Evolutionary conservation across 176 grass and related monocot genomes (phyloP).

Genomic region (Avena eriantha): DNA sequence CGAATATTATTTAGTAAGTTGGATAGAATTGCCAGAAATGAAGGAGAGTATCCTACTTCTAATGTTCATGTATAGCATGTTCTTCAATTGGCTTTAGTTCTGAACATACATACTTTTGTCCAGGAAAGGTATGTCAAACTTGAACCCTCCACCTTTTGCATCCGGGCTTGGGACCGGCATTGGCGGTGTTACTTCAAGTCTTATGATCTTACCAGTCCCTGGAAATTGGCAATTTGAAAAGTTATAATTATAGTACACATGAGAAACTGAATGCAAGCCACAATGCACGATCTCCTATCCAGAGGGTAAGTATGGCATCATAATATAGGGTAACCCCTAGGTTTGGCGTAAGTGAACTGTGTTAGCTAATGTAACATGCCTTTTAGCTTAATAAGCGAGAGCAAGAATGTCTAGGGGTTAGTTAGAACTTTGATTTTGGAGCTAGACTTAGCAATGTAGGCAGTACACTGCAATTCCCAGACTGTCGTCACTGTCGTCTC

Average conservation of each 20-base stretch:
- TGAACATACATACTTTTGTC: conserved; percentile 1
- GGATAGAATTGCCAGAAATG: conserved; percentile 5
- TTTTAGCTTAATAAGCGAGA: conserved; percentile 7
- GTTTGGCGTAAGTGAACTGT: not conserved
- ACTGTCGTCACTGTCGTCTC: not conserved
- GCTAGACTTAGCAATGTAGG: not conserved
- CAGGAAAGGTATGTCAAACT: conserved; percentile 10
- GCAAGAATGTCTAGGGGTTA: conserved; percentile 1
- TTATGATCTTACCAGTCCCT: conserved; percentile 6
- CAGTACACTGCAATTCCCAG: not conserved
- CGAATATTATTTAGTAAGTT: not conserved
- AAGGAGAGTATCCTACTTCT: conserved; percentile 1
- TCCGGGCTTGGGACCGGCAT: conserved; percentile 62
- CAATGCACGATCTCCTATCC: conserved; percentile 13
- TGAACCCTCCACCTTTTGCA: conserved; percentile 65
- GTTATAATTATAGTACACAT: not conserved
- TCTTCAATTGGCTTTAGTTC: conserved; percentile 30
- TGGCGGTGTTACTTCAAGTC: conserved; percentile 59
- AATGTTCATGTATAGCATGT: not conserved
- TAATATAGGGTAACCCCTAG: not conserved
- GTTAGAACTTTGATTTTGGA: not conserved
- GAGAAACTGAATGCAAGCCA: conserved; percentile 1
- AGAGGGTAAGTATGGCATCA: not conserved
- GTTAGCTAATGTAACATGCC: conserved; percentile 18
- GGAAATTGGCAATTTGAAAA: not conserved